Base-by-base conservation (phyloP, 1,139 yeast genomes). In the Candida mesenterica region DNA sequence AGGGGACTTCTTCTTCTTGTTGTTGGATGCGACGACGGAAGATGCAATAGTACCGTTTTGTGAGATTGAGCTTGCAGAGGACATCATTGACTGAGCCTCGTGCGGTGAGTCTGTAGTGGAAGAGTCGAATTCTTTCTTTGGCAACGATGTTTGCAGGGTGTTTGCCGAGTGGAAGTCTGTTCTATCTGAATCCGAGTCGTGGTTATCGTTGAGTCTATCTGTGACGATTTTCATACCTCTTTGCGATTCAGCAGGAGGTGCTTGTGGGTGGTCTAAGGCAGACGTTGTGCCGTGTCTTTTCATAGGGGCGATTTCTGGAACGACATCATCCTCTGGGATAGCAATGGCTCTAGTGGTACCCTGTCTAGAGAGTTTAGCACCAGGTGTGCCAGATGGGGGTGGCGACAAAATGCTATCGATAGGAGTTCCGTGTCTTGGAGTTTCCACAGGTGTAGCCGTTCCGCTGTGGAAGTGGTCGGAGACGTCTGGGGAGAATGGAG, bases 161-260 rank as follows among this genome's bases (percentile, higher is more conserved):
- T 28, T 34, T 10, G 38, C 41, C 2, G 41, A 34, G 26, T 38
- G 41, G 30, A 34, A 38, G 24, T 38, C 31, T 7, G 32, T 34
- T 13, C 31, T 27, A 14, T 30, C 35, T 2, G 30, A 28, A 7
- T 26, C 18, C 13, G 37, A 29, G 5, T 32, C 41, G 16, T 23
- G 31, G 13, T 31, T 32, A 15, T 29, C 36, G 15, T 32, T 17
- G 28, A 13, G 25, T 9, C 24, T 8, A 14, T 25, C 35, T 5
- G 15, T 25, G n/a, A 36, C 33, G 7, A 32, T 32, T 22, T 36
- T 31, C 39, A 36, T 36, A 2, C 39, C 30, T 10, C 24, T 22
- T 15, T n/a, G n/a, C n/a, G n/a, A n/a, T n/a, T n/a, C n/a, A n/a
- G n/a, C n/a, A n/a, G n/a, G n/a, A n/a, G n/a, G n/a, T n/a, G n/a